Conservation (phyloP, 495 filamentous ascomycete species). For the Daldinia vernicosa region DNA sequence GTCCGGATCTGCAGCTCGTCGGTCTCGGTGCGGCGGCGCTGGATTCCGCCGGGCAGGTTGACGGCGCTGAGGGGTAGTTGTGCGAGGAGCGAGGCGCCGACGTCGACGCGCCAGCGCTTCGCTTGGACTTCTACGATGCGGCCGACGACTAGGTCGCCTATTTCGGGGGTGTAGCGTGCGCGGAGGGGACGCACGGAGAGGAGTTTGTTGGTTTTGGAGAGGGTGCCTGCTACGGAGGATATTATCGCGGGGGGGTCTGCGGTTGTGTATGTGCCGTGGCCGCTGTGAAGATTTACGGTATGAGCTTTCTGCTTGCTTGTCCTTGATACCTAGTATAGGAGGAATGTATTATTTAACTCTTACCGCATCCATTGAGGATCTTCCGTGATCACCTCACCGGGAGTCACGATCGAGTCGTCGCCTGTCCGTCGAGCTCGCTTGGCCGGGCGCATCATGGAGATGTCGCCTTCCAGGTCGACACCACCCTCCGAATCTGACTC, state of each 20-base stretch:
- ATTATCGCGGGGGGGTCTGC: constrained; percentile 72
- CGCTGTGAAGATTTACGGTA: constrained; percentile 54
- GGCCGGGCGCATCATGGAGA: constrained; percentile 60
- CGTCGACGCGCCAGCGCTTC: constrained; percentile 92
- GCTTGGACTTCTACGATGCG: constrained; percentile 91
- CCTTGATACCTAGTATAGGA: not conserved
- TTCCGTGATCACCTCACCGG: constrained; percentile 85
- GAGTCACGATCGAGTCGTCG: constrained; percentile 73
- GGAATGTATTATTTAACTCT: constrained; percentile 36
- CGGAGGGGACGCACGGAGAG: constrained; percentile 88
- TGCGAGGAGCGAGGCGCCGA: constrained; percentile 83
- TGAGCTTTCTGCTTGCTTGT: constrained; percentile 11
- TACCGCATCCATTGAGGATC: constrained; percentile 98
- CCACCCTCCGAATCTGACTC: constrained; percentile 56
- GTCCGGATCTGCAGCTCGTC: constrained; percentile 95
- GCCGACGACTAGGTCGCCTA: constrained; percentile 93
- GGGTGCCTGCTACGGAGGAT: constrained; percentile 85
- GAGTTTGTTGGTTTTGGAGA: constrained; percentile 94
- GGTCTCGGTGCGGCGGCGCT: constrained; percentile 87
- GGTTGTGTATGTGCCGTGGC: constrained; percentile 81
- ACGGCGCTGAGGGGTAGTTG: constrained; percentile 85
- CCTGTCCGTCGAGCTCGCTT: constrained; percentile 44
- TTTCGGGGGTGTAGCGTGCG: constrained; percentile 94
- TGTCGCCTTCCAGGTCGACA: constrained; percentile 70
- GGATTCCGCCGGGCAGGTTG: constrained; percentile 92